Base-by-base conservation (phyloP, 1,139 yeast species). In the Protomyces gravidus region DNA sequence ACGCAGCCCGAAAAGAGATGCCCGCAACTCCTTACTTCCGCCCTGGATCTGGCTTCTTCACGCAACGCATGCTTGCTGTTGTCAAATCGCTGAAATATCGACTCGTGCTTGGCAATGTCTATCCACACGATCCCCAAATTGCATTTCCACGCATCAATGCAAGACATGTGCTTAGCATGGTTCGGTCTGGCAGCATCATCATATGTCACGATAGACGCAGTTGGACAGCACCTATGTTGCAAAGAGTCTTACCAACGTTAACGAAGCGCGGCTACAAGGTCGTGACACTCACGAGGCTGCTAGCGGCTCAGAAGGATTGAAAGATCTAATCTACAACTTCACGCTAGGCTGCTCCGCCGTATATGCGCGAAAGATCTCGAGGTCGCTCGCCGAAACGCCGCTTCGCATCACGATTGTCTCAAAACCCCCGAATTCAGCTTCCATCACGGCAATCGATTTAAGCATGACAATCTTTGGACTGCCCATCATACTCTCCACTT, bases 101-200 rank as follows among this genome's bases (percentile, higher is more conserved):
- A 11, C 17, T 45, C 9, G 46, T 56, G 2, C 46, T 56, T 15
- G 60, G 60, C 23, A 19, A 19, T 19, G 33, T 56, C 11, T 56
- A 56, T 27, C 60, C 60, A 4, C 60, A 56, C 45, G 60, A 56
- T 30, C 55, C 60, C 6, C 55, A 50, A 7, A 32, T 56, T 30
- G 45, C 55, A 6, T 50, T 40, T 17, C 30, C 52, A 13, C 33
- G 50, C 32, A 11, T 56, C 50, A 56, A 56, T 50, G 60, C 60
- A 11, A 25, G 40, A 23, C 60, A 56, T 39, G 40, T 56, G 5
- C 50, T 56, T 2, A 21, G 50, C 13, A 56, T 46, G 50, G 50
- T 21, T 5, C 32, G 47, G 1, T 50, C 55, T 3, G 60, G 60
- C 5, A 42, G 46, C n/a, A 56, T 56, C 50, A 32, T 56, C 50